Evolutionary conservation across 202 grass and related monocot genomes (phyloP), one percentile per base, ranked within the genome.

Genomic region (Eragrostis tef): DNA sequence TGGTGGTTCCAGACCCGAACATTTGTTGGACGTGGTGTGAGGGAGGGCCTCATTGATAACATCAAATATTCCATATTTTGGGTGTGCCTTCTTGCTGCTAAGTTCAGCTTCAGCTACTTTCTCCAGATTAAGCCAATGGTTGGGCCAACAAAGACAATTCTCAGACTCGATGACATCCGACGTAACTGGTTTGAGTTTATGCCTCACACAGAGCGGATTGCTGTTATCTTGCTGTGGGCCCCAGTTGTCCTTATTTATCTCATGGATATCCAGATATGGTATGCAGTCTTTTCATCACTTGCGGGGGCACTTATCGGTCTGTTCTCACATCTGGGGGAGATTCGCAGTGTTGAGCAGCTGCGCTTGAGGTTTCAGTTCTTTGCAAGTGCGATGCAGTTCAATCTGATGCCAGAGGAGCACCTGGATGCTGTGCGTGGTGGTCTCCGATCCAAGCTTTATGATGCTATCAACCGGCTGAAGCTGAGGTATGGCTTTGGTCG

Each of bases 181-280:
- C 89, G 88, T 62, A 80, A 91, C 64, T 98, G 95, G 95, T 94
- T 94, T 78, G 95, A 93, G 80, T 98, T 98, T 81, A 91, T 98
- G 79, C 78, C 90, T 49, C 88, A 93, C 79, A 93, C 92, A 3
- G 93, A 98, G 86, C 70, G 92, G 60, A 73, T 98, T 52, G 90
- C 90, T 73, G 76, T 88, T 51, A 83, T 98, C 77, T 70, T 98
- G 67, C 73, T 98, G 64, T 98, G 94, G 94, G 14, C 87, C 13
- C 94, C 94, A 54, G 88, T 98, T 47, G 75, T 98, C 52, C 88
- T 98, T 79, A 90, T 98, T 78, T 98, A 98, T 51, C 84, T 98
- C 11, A 94, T 98, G 92, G 94, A 98, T 84, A 94, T 93, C 83
- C 94, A 98, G 75, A 98, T 98, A 76, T 98, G 94, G 94, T 98